Percentiles rank a stretch among this genome's conserved stretches.
phyloP scores from a whole-genome alignment of 495 filamentous ascomycete genomes.

The Xylaria cubensis region DNA sequence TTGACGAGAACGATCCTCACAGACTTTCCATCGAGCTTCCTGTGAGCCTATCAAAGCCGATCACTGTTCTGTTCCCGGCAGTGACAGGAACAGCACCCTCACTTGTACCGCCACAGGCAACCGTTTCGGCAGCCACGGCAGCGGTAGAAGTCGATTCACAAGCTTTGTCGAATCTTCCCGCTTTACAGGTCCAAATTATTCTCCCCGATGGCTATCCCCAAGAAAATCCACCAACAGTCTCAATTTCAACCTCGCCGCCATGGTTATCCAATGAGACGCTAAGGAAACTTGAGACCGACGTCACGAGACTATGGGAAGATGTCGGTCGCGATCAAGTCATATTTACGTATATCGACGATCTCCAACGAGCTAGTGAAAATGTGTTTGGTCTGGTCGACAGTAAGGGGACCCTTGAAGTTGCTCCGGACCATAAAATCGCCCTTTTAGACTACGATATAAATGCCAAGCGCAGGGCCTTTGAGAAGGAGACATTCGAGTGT shows the following conservation, averaged over 20 bases:
- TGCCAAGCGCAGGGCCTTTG: conserved; percentile 74
- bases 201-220: conserved; percentile 81
- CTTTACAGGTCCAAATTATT: conserved; percentile 69
- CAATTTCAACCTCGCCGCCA: conserved; percentile 66
- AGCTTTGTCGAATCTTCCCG: conserved; percentile 75
- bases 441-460: conserved; percentile 82
- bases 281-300: conserved; percentile 66
- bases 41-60: conserved; percentile 70
- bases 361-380: conserved; percentile 79
- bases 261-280: conserved; percentile 73
- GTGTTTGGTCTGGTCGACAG: conserved; percentile 73
- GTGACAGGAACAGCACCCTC: conserved; percentile 49
- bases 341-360: conserved; percentile 83
- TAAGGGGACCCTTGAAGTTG: conserved; percentile 59
- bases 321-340: conserved; percentile 77
- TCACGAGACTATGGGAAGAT: conserved; percentile 77
- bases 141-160: conserved; percentile 58
- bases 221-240: conserved; percentile 66
- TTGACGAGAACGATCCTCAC: conserved; percentile 65
- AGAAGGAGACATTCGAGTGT: conserved; percentile 86
- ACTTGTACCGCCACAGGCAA: conserved; percentile 26
- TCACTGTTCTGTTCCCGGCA: conserved; percentile 73
- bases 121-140: conserved; percentile 28
- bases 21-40: conserved; percentile 73
- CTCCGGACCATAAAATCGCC: conserved; percentile 67